These are phyloP conservation scores for Agapanthus africanus DNA, from an alignment of 106 monocot genomes.

Conservation along the genomic window DNA sequence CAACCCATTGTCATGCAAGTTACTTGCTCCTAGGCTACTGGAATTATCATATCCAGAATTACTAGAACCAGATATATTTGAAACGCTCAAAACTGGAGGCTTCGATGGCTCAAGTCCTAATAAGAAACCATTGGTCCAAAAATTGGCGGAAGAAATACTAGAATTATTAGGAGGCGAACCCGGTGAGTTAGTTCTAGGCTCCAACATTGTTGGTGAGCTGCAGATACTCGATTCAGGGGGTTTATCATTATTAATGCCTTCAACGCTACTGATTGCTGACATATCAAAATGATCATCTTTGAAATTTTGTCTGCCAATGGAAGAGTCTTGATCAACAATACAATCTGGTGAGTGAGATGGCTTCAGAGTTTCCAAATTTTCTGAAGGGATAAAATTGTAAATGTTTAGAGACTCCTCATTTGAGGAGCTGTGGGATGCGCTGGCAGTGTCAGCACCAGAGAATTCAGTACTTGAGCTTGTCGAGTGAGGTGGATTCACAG, in stretches of 20 bases:
- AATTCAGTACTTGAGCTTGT: conserved; percentile 15
- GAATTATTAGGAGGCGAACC: conserved; percentile 18
- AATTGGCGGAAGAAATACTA: conserved; percentile 27
- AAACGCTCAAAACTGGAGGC: conserved; percentile 45
- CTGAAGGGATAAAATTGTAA: conserved; percentile 16
- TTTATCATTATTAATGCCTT: conserved; percentile 2
- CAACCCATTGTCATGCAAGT: not conserved
- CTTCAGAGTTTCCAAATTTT: conserved; percentile 1
- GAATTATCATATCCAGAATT: not conserved
- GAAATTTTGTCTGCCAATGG: conserved; percentile 5
- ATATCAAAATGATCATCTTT: conserved; percentile 8
- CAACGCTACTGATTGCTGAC: conserved; percentile 9
- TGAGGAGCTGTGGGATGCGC: conserved; percentile 7
- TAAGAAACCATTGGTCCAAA: conserved; percentile 92
- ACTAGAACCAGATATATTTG: not conserved
- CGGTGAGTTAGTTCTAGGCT: conserved; percentile 12
- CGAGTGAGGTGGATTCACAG: conserved; percentile 5
- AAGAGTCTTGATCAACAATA: not conserved
- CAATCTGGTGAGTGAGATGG: conserved; percentile 3
- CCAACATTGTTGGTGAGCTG: conserved; percentile 5
- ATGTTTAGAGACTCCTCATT: conserved; percentile 13
- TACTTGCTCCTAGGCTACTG: not conserved
- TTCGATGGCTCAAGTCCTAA: conserved; percentile 92
- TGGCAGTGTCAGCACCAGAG: conserved; percentile 17
- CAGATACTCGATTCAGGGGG: conserved; percentile 12